Conservation (phyloP, 2,329 filamentous ascomycete species). For the Phialocephala subalpina region DNA sequence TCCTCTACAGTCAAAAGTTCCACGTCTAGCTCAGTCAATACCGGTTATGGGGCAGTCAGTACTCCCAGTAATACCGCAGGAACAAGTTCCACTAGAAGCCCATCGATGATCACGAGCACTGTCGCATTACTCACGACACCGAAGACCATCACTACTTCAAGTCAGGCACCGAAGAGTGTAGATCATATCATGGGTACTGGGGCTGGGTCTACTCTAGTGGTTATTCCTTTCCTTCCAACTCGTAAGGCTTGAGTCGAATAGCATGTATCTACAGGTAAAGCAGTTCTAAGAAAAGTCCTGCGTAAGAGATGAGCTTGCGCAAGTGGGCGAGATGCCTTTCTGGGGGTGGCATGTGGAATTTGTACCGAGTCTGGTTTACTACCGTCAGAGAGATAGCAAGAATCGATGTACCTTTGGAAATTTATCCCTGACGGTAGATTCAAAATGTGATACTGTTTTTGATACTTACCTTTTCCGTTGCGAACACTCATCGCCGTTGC, state of each 20-base stretch:
- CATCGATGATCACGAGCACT: background rate
- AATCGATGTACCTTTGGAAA: too few species aligned
- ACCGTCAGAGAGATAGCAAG: too few species aligned
- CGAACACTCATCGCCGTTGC: too few species aligned
- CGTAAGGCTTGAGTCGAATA: background rate
- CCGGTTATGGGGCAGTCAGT: background rate
- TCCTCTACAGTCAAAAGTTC: too few species aligned
- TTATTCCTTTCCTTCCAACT: background rate
- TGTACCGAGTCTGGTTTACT: too few species aligned
- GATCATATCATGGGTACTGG: background rate
- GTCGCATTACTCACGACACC: background rate
- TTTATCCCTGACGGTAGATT: too few species aligned
- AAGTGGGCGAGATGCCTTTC: too few species aligned
- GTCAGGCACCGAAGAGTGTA: background rate
- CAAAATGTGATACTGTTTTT: too few species aligned
- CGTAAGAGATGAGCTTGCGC: too few species aligned
- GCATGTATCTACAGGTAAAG: background rate
- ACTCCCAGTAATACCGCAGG: background rate
- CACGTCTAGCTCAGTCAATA: too few species aligned
- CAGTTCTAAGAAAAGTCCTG: background rate
- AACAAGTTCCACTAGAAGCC: background rate
- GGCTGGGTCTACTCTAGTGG: background rate
- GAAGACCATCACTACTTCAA: background rate
- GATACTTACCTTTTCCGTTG: too few species aligned
- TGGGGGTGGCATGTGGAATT: too few species aligned